A percentile compares a stretch with the other conserved stretches of the same genome.
Conservation (phyloP, 257 asterid species). For the Nicotiana otophora region DNA sequence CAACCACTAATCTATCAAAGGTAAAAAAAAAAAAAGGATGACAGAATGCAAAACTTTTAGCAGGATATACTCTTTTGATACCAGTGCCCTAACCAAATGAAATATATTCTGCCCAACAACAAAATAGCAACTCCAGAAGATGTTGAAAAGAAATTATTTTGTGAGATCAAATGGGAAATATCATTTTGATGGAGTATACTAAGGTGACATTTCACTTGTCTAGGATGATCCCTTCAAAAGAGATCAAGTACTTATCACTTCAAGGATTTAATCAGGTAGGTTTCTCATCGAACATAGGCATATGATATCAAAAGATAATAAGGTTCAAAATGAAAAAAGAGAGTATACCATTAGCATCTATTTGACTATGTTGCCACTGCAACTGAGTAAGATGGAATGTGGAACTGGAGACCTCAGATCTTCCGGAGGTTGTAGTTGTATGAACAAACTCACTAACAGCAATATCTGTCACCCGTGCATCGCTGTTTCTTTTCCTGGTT, state of each 20-base stretch:
- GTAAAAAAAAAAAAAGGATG: neutral
- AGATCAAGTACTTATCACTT: too few relatives aligned
- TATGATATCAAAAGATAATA: neutral
- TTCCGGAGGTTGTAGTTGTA: conserved; percentile 60
- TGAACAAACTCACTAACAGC: conserved; percentile 70
- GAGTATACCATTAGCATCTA: conserved; percentile 53
- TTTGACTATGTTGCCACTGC: conserved; percentile 90
- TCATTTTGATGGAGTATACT: neutral
- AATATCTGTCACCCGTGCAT: conserved; percentile 59
- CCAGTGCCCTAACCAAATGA: neutral
- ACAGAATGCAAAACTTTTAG: neutral
- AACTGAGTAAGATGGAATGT: conserved; percentile 69
- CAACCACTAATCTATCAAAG: neutral
- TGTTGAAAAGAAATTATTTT: neutral
- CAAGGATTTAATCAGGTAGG: neutral
- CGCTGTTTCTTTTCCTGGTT: conserved; percentile 43
- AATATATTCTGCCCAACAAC: neutral
- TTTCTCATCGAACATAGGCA: neutral
- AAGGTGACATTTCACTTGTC: neutral
- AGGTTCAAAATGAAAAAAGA: conserved; percentile 1
- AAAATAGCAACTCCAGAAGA: neutral
- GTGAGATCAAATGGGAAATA: neutral
- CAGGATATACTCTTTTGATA: neutral
- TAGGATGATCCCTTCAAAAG: neutral
- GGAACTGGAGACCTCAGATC: conserved; percentile 66